Conservation (phyloP, 2,329 filamentous ascomycete species). For the Colletotrichum musicola region DNA sequence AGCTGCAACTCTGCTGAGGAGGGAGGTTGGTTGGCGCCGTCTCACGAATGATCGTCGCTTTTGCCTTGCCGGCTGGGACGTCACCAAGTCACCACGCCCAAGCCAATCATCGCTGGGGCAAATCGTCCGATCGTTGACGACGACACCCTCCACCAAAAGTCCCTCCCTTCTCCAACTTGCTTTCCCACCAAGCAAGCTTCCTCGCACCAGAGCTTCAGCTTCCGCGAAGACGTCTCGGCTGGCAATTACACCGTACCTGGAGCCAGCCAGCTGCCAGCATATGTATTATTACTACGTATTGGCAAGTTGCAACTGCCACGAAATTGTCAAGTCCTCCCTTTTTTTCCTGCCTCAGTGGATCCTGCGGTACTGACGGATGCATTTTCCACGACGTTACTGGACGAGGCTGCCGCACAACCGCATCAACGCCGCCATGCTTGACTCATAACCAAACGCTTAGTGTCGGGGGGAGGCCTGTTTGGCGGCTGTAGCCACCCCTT, state of each 20-base stretch:
- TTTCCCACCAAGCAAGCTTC: too few species aligned
- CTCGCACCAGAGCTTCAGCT: too few species aligned
- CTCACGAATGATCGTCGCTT: constrained; percentile 20
- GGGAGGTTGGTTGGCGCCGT: constrained; percentile 16
- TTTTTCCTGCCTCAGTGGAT: constrained; percentile 17
- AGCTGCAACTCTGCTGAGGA: too few species aligned
- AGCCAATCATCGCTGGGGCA: constrained; percentile 18
- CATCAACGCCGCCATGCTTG: constrained; percentile 32
- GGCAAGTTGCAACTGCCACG: background rate
- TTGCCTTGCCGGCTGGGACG: constrained; percentile 20
- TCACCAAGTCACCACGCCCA: constrained; percentile 31
- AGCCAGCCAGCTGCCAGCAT: background rate
- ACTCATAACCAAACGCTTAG: constrained; percentile 33
- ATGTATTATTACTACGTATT: too few species aligned
- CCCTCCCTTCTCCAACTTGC: background rate
- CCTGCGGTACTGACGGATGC: constrained; percentile 25
- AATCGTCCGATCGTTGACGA: constrained; percentile 21
- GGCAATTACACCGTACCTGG: background rate
- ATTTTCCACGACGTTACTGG: constrained; percentile 29
- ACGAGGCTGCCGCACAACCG: constrained; percentile 36
- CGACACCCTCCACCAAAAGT: background rate
- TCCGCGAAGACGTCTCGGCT: background rate
- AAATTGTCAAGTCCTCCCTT: constrained; percentile 17
- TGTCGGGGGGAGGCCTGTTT: constrained; percentile 33
- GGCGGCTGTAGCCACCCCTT: constrained; percentile 31